Evolutionary conservation across 306 rosid species (phyloP).

Genomic region (Prinsepia uniflora): DNA sequence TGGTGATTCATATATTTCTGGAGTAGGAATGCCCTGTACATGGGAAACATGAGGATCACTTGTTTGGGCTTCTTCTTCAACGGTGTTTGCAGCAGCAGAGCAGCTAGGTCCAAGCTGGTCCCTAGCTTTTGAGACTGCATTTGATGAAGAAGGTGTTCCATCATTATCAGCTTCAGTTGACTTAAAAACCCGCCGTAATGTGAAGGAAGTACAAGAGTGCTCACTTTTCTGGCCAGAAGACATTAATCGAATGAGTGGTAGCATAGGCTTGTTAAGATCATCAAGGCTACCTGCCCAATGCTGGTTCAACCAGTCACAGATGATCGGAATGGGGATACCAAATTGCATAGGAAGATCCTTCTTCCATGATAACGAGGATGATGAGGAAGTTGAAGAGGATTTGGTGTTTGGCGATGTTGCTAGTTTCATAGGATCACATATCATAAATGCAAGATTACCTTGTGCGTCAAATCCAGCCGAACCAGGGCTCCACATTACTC

Average conservation of each 20-base stretch:
- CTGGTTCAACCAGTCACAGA: slow-evolving; percentile 95
- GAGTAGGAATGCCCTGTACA: slow-evolving; percentile 93
- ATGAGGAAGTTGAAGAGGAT: slow-evolving; percentile 76
- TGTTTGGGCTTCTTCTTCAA: slow-evolving; percentile 53
- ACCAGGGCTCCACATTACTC: slow-evolving; percentile 78
- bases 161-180: slow-evolving; percentile 58
- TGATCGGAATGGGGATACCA: slow-evolving; percentile 84
- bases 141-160: slow-evolving; percentile 75
- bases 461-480: slow-evolving; percentile 93
- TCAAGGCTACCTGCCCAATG: slow-evolving; percentile 99
- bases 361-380: slow-evolving; percentile 78
- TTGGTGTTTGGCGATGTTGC: slow-evolving; percentile 89
- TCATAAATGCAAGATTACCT: slow-evolving; percentile 95
- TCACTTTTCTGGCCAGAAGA: slow-evolving; percentile 81
- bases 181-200: slow-evolving; percentile 78
- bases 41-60: slow-evolving; percentile 46
- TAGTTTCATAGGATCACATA: slow-evolving; percentile 96
- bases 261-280: slow-evolving; percentile 89
- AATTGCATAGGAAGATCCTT: slow-evolving; percentile 86
- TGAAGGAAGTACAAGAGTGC: slow-evolving; percentile 84
- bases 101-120: slow-evolving; percentile 53
- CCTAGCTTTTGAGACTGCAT: slow-evolving; percentile 43
- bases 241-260: slow-evolving; percentile 86
- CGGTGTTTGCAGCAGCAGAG: slow-evolving; percentile 44
- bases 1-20: slow-evolving; percentile 94